Evolutionary conservation across 2,329 filamentous ascomycete genomes (phyloP).

Genomic region (Bipolaris bicolor): DNA sequence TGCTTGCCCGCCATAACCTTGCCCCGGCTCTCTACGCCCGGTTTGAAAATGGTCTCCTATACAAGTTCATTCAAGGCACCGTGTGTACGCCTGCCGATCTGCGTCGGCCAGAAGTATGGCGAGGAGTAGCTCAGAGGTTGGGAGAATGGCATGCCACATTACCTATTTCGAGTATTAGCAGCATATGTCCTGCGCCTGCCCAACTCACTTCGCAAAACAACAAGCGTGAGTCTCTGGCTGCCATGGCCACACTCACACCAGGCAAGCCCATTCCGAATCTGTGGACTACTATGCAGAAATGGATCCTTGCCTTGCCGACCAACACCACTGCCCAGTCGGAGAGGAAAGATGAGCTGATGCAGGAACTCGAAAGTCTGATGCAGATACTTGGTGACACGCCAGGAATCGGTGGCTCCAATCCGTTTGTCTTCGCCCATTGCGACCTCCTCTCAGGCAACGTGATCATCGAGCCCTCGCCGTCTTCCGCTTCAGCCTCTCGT

Average conservation of each 20-base stretch:
- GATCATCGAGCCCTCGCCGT: conserved; percentile 71
- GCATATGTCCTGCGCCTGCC: conserved; percentile 44
- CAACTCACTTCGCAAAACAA: conserved; percentile 42
- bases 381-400: conserved; percentile 74
- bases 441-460: conserved; percentile 97
- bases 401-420: conserved; percentile 70
- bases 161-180: conserved; percentile 60
- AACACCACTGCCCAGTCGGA: conserved; percentile 71
- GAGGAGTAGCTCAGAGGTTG: conserved; percentile 80
- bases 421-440: conserved; percentile 93
- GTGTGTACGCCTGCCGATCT: conserved; percentile 83
- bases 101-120: conserved; percentile 75
- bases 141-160: conserved; percentile 89
- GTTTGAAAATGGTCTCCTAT: conserved; percentile 95
- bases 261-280: conserved; percentile 81
- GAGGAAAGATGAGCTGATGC: conserved; percentile 72
- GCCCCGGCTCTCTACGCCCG: conserved; percentile 87
- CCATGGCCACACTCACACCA: conserved; percentile 57
- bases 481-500: conserved; percentile 42
- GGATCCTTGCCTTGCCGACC: conserved; percentile 84
- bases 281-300: conserved; percentile 96
- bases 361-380: conserved; percentile 74
- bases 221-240: conserved; percentile 47
- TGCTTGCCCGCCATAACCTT: conserved; percentile 81
- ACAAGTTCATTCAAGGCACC: conserved; percentile 83